These are phyloP conservation scores for Populus nigra DNA, from an alignment of 345 rosid species.

Conservation along the genomic window DNA sequence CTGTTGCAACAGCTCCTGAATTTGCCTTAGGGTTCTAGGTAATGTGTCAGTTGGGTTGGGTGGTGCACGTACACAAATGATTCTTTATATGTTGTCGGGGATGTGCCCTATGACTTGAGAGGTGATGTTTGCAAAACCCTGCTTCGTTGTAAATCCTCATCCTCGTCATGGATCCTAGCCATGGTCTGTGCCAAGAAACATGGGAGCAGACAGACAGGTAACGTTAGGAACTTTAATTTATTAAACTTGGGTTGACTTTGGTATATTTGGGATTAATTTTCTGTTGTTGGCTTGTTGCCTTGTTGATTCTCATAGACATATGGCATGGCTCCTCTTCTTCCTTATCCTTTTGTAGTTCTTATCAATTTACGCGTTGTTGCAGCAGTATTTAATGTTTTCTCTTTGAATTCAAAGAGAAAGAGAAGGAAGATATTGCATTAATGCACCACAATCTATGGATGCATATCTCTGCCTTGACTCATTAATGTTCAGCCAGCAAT, in stretches of 20 bases:
- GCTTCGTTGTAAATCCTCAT: too few relatives aligned
- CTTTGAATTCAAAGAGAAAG: too few relatives aligned
- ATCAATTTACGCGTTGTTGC: slow-evolving; percentile 12
- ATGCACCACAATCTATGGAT: neutral
- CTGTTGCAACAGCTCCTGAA: too few relatives aligned
- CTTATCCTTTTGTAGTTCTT: slow-evolving; percentile 14
- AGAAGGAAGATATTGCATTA: too few relatives aligned
- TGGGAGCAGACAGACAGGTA: neutral
- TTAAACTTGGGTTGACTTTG: slow-evolving; percentile 7
- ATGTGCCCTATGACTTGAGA: neutral
- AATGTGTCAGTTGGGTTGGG: too few relatives aligned
- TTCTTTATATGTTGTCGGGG: too few relatives aligned
- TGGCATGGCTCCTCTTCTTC: neutral
- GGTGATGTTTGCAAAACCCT: neutral
- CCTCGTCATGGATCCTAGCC: neutral
- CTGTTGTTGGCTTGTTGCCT: slow-evolving; percentile 20
- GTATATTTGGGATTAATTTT: neutral
- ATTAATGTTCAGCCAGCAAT: neutral
- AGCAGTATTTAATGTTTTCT: neutral
- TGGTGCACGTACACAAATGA: too few relatives aligned
- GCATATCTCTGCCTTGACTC: neutral
- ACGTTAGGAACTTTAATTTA: neutral
- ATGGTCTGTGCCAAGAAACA: slow-evolving; percentile 10
- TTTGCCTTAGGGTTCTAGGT: too few relatives aligned
- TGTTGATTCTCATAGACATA: neutral